phyloP scores from a whole-genome alignment of 2,329 filamentous ascomycete genomes.

The Fusarium ambrosium region DNA sequence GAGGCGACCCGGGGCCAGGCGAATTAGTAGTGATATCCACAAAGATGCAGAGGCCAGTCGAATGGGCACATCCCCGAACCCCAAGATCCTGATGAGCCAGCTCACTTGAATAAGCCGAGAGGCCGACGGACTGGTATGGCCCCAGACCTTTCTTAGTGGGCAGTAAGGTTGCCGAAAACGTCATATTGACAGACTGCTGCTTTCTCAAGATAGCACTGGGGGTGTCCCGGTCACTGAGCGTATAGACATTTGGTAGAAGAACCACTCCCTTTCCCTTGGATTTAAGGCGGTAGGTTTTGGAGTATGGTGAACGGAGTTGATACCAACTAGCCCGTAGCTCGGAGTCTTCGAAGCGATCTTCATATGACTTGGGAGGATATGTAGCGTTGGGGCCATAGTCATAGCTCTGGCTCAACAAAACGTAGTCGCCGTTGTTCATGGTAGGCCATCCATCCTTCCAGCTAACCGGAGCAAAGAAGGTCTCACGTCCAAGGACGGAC shows the following conservation, averaged over 20 bases:
- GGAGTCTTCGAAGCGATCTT: conserved; percentile 11
- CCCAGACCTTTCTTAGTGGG: conserved; percentile 30
- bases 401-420: conserved; percentile 23
- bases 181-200: conserved; percentile 50
- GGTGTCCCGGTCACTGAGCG: conserved; percentile 48
- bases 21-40: conserved; percentile 21
- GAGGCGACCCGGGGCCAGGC: conserved; percentile 24
- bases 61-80: conserved; percentile 42
- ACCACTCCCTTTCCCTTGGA: conserved; percentile 42
- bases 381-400: conserved; percentile 14
- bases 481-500: conserved; percentile 39
- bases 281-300: conserved; percentile 14
- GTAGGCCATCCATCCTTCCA: conserved; percentile 44
- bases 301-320: conserved; percentile 30
- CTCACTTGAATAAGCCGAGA: conserved; percentile 47
- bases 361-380: conserved; percentile 13
- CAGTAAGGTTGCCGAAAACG: conserved; percentile 42
- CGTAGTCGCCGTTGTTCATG: conserved; percentile 36
- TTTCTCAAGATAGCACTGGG: conserved; percentile 48
- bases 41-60: conserved; percentile 38
- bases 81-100: conserved; percentile 46
- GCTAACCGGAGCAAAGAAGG: conserved; percentile 39
- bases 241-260: conserved; percentile 48
- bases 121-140: conserved; percentile 41
- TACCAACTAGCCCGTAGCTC: conserved; percentile 19